phyloP scores from a whole-genome alignment of 2,329 filamentous ascomycete genomes.

The Ascochyta pisi region DNA sequence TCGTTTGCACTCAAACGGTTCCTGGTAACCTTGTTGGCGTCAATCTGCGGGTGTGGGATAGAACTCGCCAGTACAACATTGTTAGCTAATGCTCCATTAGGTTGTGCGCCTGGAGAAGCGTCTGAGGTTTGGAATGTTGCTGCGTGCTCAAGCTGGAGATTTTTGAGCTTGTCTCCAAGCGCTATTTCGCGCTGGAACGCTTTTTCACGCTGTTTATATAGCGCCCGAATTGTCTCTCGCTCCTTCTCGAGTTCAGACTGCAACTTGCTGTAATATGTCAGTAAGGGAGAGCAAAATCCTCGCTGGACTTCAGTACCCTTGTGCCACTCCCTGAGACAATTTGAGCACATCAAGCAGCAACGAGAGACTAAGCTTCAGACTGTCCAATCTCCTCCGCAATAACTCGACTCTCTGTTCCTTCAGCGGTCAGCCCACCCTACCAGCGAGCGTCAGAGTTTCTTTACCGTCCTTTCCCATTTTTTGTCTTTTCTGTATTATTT shows the following conservation, averaged over 20 bases:
- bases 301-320: conserved; percentile 15
- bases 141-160: not conserved
- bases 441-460: conserved; percentile 20
- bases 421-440: conserved; percentile 34
- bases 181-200: conserved; percentile 29
- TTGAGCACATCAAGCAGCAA: conserved; percentile 37
- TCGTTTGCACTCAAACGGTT: conserved; percentile 5
- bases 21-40: not conserved
- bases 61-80: not conserved
- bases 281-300: no score
- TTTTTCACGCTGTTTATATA: conserved; percentile 37
- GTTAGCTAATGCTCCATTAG: no score
- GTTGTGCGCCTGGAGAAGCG: no score
- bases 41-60: not conserved
- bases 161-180: conserved; percentile 29
- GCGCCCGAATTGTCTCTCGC: conserved; percentile 33
- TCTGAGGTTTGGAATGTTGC: no score
- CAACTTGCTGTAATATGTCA: no score
- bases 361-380: conserved; percentile 36
- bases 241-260: conserved; percentile 24
- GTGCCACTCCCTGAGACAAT: conserved; percentile 32
- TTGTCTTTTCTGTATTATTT: conserved; percentile 29
- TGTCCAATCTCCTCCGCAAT: conserved; percentile 32
- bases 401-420: conserved; percentile 36
- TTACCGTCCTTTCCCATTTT: conserved; percentile 25